Percentiles rank a stretch among this genome's conserved stretches.
Evolutionary conservation across 2,329 filamentous ascomycete species (phyloP).

Genomic region (Pseudogymnoascus sp.): DNA sequence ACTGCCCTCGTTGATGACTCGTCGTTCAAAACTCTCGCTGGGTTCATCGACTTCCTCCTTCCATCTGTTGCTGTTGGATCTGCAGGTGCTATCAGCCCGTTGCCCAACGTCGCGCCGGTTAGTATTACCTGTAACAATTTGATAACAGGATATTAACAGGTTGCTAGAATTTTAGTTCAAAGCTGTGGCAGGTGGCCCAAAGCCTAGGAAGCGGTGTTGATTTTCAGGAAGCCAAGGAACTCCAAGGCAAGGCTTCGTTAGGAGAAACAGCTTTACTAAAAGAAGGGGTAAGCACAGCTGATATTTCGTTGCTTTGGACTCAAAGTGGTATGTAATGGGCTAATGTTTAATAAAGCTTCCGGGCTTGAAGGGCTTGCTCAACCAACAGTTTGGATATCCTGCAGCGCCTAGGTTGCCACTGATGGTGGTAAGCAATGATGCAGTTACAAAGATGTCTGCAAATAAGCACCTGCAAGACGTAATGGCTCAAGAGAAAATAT

Average conservation of each 20-base stretch:
- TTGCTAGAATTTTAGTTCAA: constrained; percentile 15
- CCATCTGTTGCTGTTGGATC: constrained; percentile 21
- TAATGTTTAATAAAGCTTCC: constrained; percentile 15
- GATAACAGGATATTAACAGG: background rate
- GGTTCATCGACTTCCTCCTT: constrained; percentile 26
- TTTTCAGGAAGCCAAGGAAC: constrained; percentile 15
- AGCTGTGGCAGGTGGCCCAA: constrained; percentile 16
- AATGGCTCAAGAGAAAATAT: background rate
- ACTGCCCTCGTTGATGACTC: constrained; percentile 16
- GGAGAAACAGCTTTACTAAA: constrained; percentile 21
- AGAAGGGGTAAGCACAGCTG: constrained; percentile 14
- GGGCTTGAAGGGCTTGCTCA: constrained; percentile 22
- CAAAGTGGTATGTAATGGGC: background rate
- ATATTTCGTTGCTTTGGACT: background rate
- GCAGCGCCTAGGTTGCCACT: constrained; percentile 18
- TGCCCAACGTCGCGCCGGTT: constrained; percentile 17
- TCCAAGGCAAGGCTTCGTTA: constrained; percentile 19
- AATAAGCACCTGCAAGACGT: background rate
- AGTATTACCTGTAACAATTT: background rate
- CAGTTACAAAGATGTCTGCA: constrained; percentile 9
- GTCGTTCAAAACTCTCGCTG: constrained; percentile 18
- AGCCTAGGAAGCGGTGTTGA: background rate
- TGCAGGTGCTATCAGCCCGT: constrained; percentile 15
- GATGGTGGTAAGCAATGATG: constrained; percentile 17
- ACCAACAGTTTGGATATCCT: constrained; percentile 19